Conservation (phyloP, 352 stramenopile species). For the Pythium dissimile region DNA sequence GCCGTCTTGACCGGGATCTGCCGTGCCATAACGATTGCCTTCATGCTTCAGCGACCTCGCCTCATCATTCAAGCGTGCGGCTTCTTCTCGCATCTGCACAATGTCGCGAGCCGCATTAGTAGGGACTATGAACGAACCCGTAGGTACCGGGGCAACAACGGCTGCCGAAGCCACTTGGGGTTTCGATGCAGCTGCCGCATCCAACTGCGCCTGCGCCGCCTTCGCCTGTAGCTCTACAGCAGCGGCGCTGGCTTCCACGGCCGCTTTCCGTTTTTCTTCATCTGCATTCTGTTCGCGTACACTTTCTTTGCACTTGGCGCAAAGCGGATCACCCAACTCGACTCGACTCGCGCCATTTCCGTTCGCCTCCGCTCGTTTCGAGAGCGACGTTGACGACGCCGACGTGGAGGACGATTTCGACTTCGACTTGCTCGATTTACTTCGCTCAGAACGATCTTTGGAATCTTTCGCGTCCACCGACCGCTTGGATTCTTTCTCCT, state of each 20-base stretch:
- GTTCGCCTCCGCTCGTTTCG: constrained; percentile 11
- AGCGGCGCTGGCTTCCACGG: background rate
- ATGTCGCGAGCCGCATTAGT: constrained; percentile 40
- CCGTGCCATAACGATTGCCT: constrained; percentile 55
- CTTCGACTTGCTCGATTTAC: constrained; percentile 2
- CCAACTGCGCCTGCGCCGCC: background rate
- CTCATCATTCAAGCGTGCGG: constrained; percentile 55
- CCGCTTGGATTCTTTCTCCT: constrained; percentile 3
- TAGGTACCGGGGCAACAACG: background rate
- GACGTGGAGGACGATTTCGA: no score
- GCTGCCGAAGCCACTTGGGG: background rate
- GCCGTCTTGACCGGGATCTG: constrained; percentile 33
- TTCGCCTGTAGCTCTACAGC: constrained; percentile 1
- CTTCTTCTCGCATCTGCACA: constrained; percentile 46
- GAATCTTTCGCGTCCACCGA: background rate
- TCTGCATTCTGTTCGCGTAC: constrained; percentile 41
- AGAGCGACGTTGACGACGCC: no score
- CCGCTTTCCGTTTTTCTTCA: constrained; percentile 21
- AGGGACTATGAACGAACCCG: constrained; percentile 49
- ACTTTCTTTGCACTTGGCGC: constrained; percentile 61
- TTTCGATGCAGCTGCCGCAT: constrained; percentile 14
- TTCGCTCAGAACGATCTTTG: background rate
- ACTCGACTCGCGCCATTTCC: constrained; percentile 1
- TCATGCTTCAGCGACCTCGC: constrained; percentile 79
- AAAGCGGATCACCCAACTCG: constrained; percentile 29